Base-by-base conservation (phyloP, 129 eudicot genomes). In the Saposhnikovia divaricata region DNA sequence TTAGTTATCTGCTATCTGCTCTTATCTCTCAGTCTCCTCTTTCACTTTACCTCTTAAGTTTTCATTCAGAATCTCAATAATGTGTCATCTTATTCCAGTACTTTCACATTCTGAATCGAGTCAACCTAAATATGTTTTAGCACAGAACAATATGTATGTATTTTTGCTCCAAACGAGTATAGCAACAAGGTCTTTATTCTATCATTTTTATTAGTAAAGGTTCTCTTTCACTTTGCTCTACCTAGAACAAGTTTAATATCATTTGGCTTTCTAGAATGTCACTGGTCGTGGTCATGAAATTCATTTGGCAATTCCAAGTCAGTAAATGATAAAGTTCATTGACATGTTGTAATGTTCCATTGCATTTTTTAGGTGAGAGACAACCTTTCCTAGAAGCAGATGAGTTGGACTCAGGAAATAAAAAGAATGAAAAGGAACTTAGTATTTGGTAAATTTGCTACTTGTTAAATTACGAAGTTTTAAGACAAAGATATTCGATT, bases 361-460 rank as follows among this genome's bases (percentile, higher is more conserved):
- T 74, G 34, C 61, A 27, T 43, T 48, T 77, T 75, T 5, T 87
- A 92, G 98, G 98, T 66, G 90, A 77, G 7, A 83, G 51, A 77
- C 85, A 79, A 42, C 87, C 98, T 50, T 92, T 96, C 50, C 87
- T 96, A 34, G 92, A 83, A 12, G 89, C 94, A 6, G 95, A 87
- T 18, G 97, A 96, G 61, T 50, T 88, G 55, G 99, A 96, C 84
- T 74, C n/a, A 9, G 99, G 97, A 25, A 92, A 88, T 74, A 90
- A 63, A 50, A 84, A 85, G 83, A 84, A 86, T 34, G 87, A 83
- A 19, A 50, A 44, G 21, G 97, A 90, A 86, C 34, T 31, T 31
- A 31, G 34, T 31, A 31, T 31, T 31, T 31, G 34, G 34, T 31
- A 31, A 31, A 31, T 31, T 31, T 31, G 0, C 34, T 31, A 0